Evolutionary conservation across 2,329 filamentous ascomycete species (phyloP).

Genomic region (Helotiales sp.): DNA sequence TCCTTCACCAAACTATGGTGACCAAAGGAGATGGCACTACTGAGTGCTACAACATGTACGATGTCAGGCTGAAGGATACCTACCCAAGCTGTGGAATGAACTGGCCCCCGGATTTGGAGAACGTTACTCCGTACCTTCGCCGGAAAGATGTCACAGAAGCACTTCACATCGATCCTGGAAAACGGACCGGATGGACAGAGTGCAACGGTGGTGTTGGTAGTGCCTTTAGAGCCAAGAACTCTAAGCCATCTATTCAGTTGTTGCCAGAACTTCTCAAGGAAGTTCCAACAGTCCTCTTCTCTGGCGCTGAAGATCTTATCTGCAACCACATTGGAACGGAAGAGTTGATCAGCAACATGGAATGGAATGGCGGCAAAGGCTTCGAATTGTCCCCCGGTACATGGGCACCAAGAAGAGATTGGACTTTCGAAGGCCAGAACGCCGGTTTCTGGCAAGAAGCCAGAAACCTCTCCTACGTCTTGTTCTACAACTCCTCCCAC

Average conservation of each 20-base stretch:
- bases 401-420: conserved; percentile 89
- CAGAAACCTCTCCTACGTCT: conserved; percentile 91
- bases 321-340: conserved; percentile 98
- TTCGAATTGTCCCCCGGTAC: conserved; percentile 88
- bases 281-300: conserved; percentile 84
- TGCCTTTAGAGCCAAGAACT: conserved; percentile 73
- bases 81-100: conserved; percentile 93
- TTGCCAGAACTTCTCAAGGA: conserved; percentile 80
- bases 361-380: conserved; percentile 89
- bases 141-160: conserved; percentile 78
- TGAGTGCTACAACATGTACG: conserved; percentile 94
- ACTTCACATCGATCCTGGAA: conserved; percentile 80
- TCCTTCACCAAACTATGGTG: conserved; percentile 70
- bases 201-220: conserved; percentile 80
- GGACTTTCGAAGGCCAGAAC: conserved; percentile 87
- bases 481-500: conserved; percentile 94
- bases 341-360: conserved; percentile 84
- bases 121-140: conserved; percentile 83
- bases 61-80: conserved; percentile 81
- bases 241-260: conserved; percentile 73
- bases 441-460: conserved; percentile 95
- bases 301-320: conserved; percentile 90
- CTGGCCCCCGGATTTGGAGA: conserved; percentile 87
- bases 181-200: conserved; percentile 88
- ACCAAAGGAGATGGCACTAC: conserved; percentile 54